These are phyloP conservation scores for Microbotryum intermedium DNA, from an alignment of 1,284 basidiomycete species.

Conservation along the genomic window DNA sequence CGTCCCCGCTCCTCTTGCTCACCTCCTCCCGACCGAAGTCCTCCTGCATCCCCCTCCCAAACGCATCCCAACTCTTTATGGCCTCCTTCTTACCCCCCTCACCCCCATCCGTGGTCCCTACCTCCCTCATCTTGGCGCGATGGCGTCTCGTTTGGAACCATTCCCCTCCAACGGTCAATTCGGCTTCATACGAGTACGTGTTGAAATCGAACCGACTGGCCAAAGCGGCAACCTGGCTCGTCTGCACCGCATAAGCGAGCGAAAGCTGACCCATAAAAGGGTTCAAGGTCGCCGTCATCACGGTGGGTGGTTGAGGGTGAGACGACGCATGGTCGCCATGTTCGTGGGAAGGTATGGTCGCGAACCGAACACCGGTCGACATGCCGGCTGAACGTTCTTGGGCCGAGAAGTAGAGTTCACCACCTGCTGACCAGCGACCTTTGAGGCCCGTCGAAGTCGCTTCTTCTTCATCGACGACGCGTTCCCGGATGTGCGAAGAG, in stretches of 20 bases:
- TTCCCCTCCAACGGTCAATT: conserved; percentile 60
- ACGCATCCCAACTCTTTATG: neutral
- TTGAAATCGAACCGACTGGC: conserved; percentile 94
- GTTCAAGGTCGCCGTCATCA: conserved; percentile 87
- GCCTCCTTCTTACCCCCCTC: neutral
- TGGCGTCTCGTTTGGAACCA: conserved; percentile 18
- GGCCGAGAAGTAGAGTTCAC: conserved; percentile 86
- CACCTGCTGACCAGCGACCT: conserved; percentile 82
- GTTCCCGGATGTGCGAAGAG: neutral
- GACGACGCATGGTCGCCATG: conserved; percentile 46
- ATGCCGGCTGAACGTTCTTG: conserved; percentile 90
- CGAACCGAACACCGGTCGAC: conserved; percentile 85
- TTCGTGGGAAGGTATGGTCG: conserved; percentile 63
- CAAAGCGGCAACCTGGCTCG: conserved; percentile 75
- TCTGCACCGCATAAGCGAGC: conserved; percentile 78
- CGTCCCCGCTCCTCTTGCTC: conserved; percentile 1
- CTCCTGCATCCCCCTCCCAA: neutral
- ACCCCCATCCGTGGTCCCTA: neutral
- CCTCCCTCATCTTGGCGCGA: neutral
- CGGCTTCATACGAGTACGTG: conserved; percentile 90
- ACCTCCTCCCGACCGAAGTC: neutral
- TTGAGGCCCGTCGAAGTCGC: conserved; percentile 52
- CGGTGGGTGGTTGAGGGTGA: conserved; percentile 61
- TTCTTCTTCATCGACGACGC: conserved; percentile 15
- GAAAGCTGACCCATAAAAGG: conserved; percentile 94